Evolutionary conservation across 2,329 filamentous ascomycete species (phyloP), one percentile per base, ranked within the genome.

Genomic region (Sporothrix variecibatus): DNA sequence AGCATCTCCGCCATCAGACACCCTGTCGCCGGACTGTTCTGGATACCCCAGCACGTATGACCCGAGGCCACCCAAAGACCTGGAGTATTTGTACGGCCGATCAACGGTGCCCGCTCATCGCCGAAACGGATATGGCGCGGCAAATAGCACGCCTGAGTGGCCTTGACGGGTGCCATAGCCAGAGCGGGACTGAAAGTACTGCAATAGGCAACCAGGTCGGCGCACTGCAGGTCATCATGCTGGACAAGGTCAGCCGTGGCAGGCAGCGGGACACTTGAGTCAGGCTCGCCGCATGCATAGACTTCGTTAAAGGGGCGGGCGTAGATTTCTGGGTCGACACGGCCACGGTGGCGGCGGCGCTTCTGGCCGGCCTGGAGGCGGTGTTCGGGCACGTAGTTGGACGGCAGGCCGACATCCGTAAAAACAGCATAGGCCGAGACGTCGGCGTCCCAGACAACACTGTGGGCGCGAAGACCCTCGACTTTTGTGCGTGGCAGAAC

Each of bases 1-100:
- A 96, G 84, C 82, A 93, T 90, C 82, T 95, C 93, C 51, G 92
- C 92, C 85, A 96, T 92, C 53, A 95, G 81, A 82, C 91, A 93
- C 3, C 93, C 93, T 8, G 95, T 98, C 1, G 88, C 96, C 0
- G 95, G 95, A 0, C 91, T 94, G 83, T 99, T 98, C 84, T 98
- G 95, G 28, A 99, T 97, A 0, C 96, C 96, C 96, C 96, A 99
- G 84, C 95, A 98, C 1, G 94, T 97, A 85, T 99, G 96, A 0
- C 96, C 96, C 0, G 94, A 88, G 0, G 96, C 96, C 75, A 98
- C 86, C 81, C 92, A 91, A 60, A 98, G 79, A 0, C 95, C 94
- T 7, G 90, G 88, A 0, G 92, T 89, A 1, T 88, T 87, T 8
- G 94, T 95, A 72, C 87, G 85, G 0, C 96, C 96, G 31, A 98